These are phyloP conservation scores for Hygrophila difformis DNA, from an alignment of 257 asterid genomes.

Conservation along the genomic window DNA sequence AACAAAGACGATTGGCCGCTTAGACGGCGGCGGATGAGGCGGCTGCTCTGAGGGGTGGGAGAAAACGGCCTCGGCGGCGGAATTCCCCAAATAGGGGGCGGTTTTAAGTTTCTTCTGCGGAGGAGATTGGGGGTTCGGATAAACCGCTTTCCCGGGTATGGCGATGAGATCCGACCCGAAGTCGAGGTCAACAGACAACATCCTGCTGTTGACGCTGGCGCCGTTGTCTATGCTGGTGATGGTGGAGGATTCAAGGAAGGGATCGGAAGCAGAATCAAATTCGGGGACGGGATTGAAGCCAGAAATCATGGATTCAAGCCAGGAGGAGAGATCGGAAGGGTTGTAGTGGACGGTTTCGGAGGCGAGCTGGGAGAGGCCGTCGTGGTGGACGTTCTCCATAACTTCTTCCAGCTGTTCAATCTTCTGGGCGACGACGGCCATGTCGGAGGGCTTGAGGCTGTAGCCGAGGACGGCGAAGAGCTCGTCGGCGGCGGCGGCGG, in stretches of 20 bases:
- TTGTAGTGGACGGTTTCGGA: slow-evolving; percentile 66
- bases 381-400: slow-evolving; percentile 33
- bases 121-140: slow-evolving; percentile 23
- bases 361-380: slow-evolving; percentile 38
- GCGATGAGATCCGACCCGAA: slow-evolving; percentile 84
- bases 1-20: slow-evolving; percentile 49
- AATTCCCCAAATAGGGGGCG: slow-evolving; percentile 2
- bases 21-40: slow-evolving; percentile 23
- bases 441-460: slow-evolving; percentile 49
- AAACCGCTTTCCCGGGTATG: slow-evolving; percentile 68
- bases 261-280: slow-evolving; percentile 30
- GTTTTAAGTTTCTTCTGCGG: slow-evolving; percentile 37
- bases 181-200: slow-evolving; percentile 25
- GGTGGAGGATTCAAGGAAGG: slow-evolving; percentile 26
- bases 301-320: slow-evolving; percentile 77
- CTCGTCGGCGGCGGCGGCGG: slow-evolving; percentile 36
- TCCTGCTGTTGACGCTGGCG: slow-evolving; percentile 16
- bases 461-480: slow-evolving; percentile 64
- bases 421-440: slow-evolving; percentile 68
- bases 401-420: slow-evolving; percentile 59
- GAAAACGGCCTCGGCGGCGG: slow-evolving; percentile 8
- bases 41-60: slow-evolving; percentile 9
- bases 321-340: slow-evolving; percentile 78
- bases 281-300: slow-evolving; percentile 42
- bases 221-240: slow-evolving; percentile 2